Conservation (phyloP, 176 grass and related monocot genomes). For the Metroxylon sagu region DNA sequence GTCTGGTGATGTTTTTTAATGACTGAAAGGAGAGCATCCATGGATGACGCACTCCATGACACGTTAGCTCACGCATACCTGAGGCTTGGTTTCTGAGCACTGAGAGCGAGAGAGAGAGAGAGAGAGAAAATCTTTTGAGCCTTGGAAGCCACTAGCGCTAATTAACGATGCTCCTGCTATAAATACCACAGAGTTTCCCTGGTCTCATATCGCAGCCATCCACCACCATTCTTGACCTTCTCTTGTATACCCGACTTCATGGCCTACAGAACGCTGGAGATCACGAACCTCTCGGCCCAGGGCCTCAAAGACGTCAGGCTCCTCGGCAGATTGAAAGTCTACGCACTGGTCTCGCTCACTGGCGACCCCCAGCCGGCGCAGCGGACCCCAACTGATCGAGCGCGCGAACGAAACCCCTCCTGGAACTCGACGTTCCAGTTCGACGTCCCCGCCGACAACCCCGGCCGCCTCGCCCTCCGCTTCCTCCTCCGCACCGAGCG, state of each 20-base stretch:
- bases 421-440: conserved; percentile 60
- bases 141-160: too few relatives aligned
- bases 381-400: conserved; percentile 39
- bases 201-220: too few relatives aligned
- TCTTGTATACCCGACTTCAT: too few relatives aligned
- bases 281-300: conserved; percentile 67
- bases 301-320: conserved; percentile 71
- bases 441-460: conserved; percentile 21
- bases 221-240: background rate
- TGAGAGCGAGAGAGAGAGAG: too few relatives aligned
- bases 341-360: conserved; percentile 53
- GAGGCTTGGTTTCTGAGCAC: too few relatives aligned
- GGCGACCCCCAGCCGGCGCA: conserved; percentile 37
- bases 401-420: conserved; percentile 44
- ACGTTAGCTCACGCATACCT: too few relatives aligned
- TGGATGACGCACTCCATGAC: too few relatives aligned
- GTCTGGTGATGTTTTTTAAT: too few relatives aligned
- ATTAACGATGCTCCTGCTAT: too few relatives aligned
- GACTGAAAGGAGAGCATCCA: too few relatives aligned
- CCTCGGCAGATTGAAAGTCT: conserved; percentile 64
- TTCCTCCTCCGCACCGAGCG: conserved; percentile 35
- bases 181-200: too few relatives aligned
- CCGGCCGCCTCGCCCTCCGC: conserved; percentile 33
- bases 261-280: conserved; percentile 48
- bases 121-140: too few relatives aligned